Conservation (phyloP, 2,329 filamentous ascomycete genomes). For the Botrytis medusae region DNA sequence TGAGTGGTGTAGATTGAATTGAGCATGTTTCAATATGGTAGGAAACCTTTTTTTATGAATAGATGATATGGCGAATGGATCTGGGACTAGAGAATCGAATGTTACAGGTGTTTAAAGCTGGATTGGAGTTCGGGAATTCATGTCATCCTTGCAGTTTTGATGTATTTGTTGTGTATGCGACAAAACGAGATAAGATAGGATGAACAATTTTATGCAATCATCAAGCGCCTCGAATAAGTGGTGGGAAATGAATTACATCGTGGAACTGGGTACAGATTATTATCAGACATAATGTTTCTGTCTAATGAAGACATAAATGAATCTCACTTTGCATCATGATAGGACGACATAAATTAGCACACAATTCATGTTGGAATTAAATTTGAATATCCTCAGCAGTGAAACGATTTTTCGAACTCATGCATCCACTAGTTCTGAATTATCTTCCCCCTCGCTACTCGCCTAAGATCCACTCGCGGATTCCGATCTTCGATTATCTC, state of each 20-base stretch:
- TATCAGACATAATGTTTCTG: rapidly evolving
- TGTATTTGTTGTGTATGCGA: background rate
- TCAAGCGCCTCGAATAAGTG: background rate
- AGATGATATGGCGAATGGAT: background rate
- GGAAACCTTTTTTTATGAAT: background rate
- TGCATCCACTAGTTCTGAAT: background rate
- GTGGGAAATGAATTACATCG: background rate
- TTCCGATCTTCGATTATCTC: background rate
- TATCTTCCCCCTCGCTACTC: background rate
- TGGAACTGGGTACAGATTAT: background rate
- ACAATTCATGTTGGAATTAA: background rate
- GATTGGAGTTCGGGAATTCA: background rate
- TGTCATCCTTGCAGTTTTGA: background rate
- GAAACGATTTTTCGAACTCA: background rate
- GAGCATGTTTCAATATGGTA: background rate
- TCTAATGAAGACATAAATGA: background rate
- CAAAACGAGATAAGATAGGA: background rate
- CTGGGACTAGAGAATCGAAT: background rate
- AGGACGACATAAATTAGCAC: too few species aligned
- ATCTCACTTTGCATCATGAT: background rate
- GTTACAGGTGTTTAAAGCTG: background rate
- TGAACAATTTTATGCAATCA: background rate
- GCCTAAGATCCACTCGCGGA: background rate
- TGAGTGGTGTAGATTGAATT: constrained; percentile 19
- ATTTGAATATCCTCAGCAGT: rapidly evolving